A percentile compares a stretch with the other conserved stretches of the same genome.
phyloP scores from a whole-genome alignment of 768 basidiomycete genomes.

The Rhodotorula kratochvilovae region DNA sequence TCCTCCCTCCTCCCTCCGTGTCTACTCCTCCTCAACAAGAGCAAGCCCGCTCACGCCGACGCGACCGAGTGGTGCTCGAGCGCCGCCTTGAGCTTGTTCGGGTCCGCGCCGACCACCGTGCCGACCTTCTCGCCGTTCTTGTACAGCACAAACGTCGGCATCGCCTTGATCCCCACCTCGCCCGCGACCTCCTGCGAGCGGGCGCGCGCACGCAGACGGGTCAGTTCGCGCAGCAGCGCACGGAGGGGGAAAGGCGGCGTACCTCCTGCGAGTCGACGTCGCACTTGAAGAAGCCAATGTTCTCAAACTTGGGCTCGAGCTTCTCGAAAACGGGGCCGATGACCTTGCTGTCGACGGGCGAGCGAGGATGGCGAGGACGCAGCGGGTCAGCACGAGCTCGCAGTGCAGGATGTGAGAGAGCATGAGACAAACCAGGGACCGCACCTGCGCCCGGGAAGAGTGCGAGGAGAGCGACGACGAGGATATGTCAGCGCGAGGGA shows the following conservation, averaged over 20 bases:
- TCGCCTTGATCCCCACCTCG: slow-evolving; percentile 41
- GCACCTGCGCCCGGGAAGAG: slow-evolving; percentile 15
- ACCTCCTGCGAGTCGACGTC: slow-evolving; percentile 60
- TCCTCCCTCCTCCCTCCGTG: too few relatives aligned
- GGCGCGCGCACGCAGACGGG: background rate
- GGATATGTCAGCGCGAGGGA: background rate
- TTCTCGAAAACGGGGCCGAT: slow-evolving; percentile 64
- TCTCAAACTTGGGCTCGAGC: slow-evolving; percentile 50
- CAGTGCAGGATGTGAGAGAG: rapidly evolving
- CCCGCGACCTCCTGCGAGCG: slow-evolving; percentile 29
- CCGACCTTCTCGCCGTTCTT: slow-evolving; percentile 48
- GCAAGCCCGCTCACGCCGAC: background rate
- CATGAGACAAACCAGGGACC: slow-evolving; percentile 29
- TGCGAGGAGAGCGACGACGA: background rate
- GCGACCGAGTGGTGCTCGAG: slow-evolving; percentile 31
- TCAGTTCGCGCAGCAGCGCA: background rate
- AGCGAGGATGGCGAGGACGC: background rate
- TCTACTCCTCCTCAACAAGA: too few relatives aligned
- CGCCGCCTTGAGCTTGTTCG: slow-evolving; percentile 38
- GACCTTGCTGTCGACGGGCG: slow-evolving; percentile 30
- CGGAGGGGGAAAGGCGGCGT: background rate
- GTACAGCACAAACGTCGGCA: slow-evolving; percentile 53
- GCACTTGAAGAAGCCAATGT: slow-evolving; percentile 65
- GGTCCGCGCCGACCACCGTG: slow-evolving; percentile 55
- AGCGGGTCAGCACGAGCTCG: background rate